A percentile compares a stretch with the other conserved stretches of the same genome.
Evolutionary conservation across 768 basidiomycete genomes (phyloP).

Genomic region (Clitopilus hobsonii): DNA sequence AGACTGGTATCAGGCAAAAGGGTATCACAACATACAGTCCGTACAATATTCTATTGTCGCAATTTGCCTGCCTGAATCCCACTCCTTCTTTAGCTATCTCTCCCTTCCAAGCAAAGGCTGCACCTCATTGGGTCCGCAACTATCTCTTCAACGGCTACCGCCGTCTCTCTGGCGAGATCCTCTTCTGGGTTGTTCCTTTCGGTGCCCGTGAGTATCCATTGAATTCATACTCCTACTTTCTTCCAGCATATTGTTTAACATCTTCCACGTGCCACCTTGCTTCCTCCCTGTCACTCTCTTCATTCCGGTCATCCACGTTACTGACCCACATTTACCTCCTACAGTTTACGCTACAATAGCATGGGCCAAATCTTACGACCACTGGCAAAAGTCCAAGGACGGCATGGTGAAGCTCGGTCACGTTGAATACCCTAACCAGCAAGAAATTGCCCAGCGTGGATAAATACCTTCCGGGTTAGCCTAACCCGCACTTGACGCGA

Average conservation of each 20-base stretch:
- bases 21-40: slow-evolving; percentile 80
- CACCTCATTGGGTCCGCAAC: slow-evolving; percentile 61
- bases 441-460: not conserved
- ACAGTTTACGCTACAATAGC: not conserved
- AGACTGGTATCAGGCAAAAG: slow-evolving; percentile 56
- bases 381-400: not conserved
- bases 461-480: not conserved
- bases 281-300: not conserved
- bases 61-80: not conserved
- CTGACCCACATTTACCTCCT: not conserved
- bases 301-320: not conserved
- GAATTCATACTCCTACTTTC: not conserved
- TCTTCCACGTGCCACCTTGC: not conserved
- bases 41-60: slow-evolving; percentile 31
- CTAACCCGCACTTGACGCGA: not conserved
- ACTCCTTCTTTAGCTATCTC: slow-evolving; percentile 86
- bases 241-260: not conserved
- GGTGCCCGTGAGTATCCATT: slow-evolving; percentile 57
- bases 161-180: slow-evolving; percentile 64
- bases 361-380: not conserved
- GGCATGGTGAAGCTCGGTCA: not conserved
- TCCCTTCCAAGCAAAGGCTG: slow-evolving; percentile 74
- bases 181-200: slow-evolving; percentile 80
- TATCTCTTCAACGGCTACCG: slow-evolving; percentile 88
- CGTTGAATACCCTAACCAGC: not conserved